Evolutionary conservation across 805 yeast species (phyloP).

Genomic region (Zygosaccharomyces kombuchaensis): DNA sequence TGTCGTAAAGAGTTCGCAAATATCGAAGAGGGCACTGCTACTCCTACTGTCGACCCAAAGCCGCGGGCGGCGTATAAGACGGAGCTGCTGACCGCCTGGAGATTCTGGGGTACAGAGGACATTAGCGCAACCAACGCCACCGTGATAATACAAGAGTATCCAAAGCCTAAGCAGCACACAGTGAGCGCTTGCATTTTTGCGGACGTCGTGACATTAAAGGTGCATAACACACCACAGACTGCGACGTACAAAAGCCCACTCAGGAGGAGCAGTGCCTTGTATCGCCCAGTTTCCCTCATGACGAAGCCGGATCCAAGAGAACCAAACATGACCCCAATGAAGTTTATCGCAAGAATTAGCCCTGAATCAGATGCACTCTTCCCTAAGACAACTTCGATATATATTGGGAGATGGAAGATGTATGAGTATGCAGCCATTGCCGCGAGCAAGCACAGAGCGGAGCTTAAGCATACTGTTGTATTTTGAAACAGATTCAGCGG

Average conservation of each 20-base stretch:
- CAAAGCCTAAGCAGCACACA: slow-evolving; percentile 9
- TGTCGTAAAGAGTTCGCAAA: slow-evolving; percentile 9
- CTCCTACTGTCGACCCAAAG: slow-evolving; percentile 33
- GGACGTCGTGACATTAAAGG: slow-evolving; percentile 2
- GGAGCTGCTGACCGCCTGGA: slow-evolving; percentile 9
- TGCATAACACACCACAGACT: slow-evolving; percentile 3
- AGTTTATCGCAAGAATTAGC: slow-evolving; percentile 9
- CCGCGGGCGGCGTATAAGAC: slow-evolving; percentile 12
- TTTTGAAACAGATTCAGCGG: slow-evolving; percentile 6
- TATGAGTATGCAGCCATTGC: slow-evolving; percentile 13
- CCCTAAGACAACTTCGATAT: slow-evolving; percentile 8
- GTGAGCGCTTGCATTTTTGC: slow-evolving; percentile 2
- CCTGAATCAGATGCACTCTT: slow-evolving; percentile 11
- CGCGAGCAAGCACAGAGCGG: slow-evolving; percentile 5
- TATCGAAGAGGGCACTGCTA: slow-evolving; percentile 11
- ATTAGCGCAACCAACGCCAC: slow-evolving; percentile 10
- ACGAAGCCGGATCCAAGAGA: slow-evolving; percentile 10
- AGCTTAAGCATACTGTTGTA: slow-evolving; percentile 8
- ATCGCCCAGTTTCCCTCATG: slow-evolving; percentile 6
- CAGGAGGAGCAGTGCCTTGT: slow-evolving; percentile 1
- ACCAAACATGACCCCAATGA: slow-evolving; percentile 9
- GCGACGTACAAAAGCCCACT: slow-evolving; percentile 7
- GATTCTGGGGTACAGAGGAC: slow-evolving; percentile 9
- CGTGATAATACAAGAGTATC: slow-evolving; percentile 6
- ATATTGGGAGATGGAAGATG: slow-evolving; percentile 9